Base-by-base conservation (phyloP, 306 rosid genomes). In the Sophora flavescens region DNA sequence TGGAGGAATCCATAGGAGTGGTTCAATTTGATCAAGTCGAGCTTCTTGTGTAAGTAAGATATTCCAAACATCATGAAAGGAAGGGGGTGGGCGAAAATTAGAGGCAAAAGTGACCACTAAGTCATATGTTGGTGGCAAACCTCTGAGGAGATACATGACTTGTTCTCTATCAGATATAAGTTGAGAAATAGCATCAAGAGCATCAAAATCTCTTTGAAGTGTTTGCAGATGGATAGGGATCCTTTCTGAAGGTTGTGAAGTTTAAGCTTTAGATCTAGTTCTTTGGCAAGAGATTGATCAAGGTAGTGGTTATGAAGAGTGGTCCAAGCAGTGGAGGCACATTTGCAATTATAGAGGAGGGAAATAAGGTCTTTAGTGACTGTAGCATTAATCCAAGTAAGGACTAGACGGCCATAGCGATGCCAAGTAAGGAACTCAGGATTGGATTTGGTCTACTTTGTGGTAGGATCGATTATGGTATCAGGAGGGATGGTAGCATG, bases 131-230 rank as follows among this genome's bases (percentile, higher is more conserved):
- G 6, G 6, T 4, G 39, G 39, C 5, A 35, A 6, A 4, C 39
- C 39, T 35, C n/a, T 51, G 57, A 51, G 57, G 2, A 51, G 22
- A 51, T 51, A 51, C 57, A 51, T 51, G 57, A 51, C 57, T 51
- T 51, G 22, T 14, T 51, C 22, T 51, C 22, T n/a, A 51, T 51
- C 8, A 15, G 18, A 51, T n/a, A 51, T 4, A 15, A 8, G 57
- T n/a, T 51, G 57, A 51, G 57, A 51, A 51, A 51, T 51, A 51
- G 22, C 57, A 51, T 14, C 22, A 51, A 51, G 57, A 8, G 22
- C 57, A 51, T 51, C 8, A 51, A 51, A 51, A 51, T 51, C 17
- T 51, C 57, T 14, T 51, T 51, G 7, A 51, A 51, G 17, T 51
- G 57, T 51, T 51, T 14, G 57, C 18, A 51, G 5, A 13, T 50